These are phyloP conservation scores for Candida tunisiensis DNA, from an alignment of 1,139 yeast species.

Conservation along the genomic window DNA sequence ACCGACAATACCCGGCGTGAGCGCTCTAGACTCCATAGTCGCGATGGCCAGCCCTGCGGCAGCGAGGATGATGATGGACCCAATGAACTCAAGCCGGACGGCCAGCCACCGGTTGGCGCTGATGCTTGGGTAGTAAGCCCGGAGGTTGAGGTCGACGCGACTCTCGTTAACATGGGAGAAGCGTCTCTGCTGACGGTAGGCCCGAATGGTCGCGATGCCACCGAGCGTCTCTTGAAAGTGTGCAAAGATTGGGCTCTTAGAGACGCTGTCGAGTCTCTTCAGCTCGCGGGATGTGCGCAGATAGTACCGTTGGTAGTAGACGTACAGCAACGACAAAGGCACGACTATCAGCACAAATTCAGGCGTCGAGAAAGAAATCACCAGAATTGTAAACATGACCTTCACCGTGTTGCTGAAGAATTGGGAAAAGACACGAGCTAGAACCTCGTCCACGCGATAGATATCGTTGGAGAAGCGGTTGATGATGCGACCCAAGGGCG, in stretches of 20 bases:
- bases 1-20: slow-evolving; percentile 87
- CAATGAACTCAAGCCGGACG: slow-evolving; percentile 78
- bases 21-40: slow-evolving; percentile 46
- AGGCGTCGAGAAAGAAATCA: slow-evolving; percentile 81
- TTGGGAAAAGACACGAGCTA: slow-evolving; percentile 72
- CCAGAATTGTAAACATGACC: slow-evolving; percentile 69
- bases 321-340: slow-evolving; percentile 59
- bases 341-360: slow-evolving; percentile 54
- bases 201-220: slow-evolving; percentile 83
- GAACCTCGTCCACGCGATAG: slow-evolving; percentile 75
- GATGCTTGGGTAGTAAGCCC: slow-evolving; percentile 87
- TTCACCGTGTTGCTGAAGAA: slow-evolving; percentile 57
- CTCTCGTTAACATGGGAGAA: slow-evolving; percentile 59
- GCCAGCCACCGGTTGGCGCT: slow-evolving; percentile 96
- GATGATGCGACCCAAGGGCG: slow-evolving; percentile 88
- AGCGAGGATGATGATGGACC: slow-evolving; percentile 70
- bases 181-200: slow-evolving; percentile 61
- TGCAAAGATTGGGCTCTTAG: slow-evolving; percentile 88
- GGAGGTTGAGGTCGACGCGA: slow-evolving; percentile 70
- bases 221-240: slow-evolving; percentile 92
- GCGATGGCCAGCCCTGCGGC: slow-evolving; percentile 71
- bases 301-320: slow-evolving; percentile 80
- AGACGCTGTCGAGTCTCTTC: slow-evolving; percentile 84
- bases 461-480: slow-evolving; percentile 92
- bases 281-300: slow-evolving; percentile 76